Evolutionary conservation across 345 rosid genomes (phyloP), one percentile per base, ranked within the genome.

Genomic region (Barbarea vulgaris): DNA sequence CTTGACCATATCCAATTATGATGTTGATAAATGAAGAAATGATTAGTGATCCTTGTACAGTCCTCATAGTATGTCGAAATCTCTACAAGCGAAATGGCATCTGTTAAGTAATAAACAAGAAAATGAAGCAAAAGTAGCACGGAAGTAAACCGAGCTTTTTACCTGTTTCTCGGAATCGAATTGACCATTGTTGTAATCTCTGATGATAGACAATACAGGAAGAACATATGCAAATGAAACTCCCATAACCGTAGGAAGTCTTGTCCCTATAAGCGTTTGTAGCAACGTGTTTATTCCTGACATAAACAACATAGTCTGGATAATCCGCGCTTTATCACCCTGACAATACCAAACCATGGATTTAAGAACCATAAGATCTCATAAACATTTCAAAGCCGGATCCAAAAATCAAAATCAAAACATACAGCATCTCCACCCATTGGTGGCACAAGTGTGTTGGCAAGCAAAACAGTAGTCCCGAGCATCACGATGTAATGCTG

Each of bases 201-300:
- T 90, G 66, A 93, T 85, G 73, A 89, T 90, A 4, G 99, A 89
- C 67, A 89, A 58, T 14, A 95, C 89, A 2, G 99, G 93, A 39
- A 95, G 74, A 34, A 60, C 79, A 76, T 84, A 95, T 0, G 98
- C 99, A 37, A 84, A 67, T 3, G 99, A 93, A 57, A 90, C 91
- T 18, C 96, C 88, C 99, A 95, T 95, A 83, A 95, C 96, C 0
- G 96, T 84, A 3, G 99, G 99, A 81, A 95, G 94, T 81, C 99
- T 85, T 53, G 96, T 83, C 41, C 99, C 99, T 21, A 88, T 18
- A 21, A 90, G 76, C 3, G 99, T 93, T 65, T 96, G 99, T 60
- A 96, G 81, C 81, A 91, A 84, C 7, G 99, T 93, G 81, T 96
- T 93, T 15, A 96, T 68, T n/a, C 91, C 98, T 0, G 96, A 84